Conservation (phyloP, 75 land plant species). For the Picea glauca region DNA sequence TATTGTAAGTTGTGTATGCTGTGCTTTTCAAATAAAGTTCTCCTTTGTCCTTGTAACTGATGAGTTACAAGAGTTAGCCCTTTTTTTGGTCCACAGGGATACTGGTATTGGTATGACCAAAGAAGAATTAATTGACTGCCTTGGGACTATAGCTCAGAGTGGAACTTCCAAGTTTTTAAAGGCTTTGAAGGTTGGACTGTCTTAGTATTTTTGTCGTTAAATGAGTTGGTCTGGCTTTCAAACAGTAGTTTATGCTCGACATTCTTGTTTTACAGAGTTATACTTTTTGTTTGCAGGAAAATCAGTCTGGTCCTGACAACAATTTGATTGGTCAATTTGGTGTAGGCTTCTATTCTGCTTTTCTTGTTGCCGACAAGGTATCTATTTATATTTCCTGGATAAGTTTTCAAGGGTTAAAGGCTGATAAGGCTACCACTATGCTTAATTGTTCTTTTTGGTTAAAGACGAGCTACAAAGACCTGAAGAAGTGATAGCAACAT, state of each 20-base stretch:
- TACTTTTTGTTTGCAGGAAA: constrained; percentile 38
- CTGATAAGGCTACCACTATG: neutral
- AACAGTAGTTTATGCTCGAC: neutral
- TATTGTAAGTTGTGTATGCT: constrained; percentile 31
- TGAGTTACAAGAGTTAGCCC: neutral
- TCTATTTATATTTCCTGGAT: neutral
- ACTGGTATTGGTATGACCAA: constrained; percentile 77
- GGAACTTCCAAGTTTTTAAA: constrained; percentile 71
- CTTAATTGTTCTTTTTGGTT: too few relatives aligned
- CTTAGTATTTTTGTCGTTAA: too few relatives aligned
- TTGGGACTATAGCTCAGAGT: constrained; percentile 80
- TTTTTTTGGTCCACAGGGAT: constrained; percentile 37
- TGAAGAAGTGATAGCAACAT: too few relatives aligned
- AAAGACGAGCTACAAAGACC: too few relatives aligned
- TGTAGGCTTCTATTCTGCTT: constrained; percentile 93
- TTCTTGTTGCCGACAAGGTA: constrained; percentile 95
- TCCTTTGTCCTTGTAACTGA: neutral
- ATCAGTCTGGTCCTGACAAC: constrained; percentile 52
- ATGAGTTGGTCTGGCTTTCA: neutral
- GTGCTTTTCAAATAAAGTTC: neutral
- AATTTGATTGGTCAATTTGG: constrained; percentile 80
- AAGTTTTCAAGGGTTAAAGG: neutral
- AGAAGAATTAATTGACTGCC: constrained; percentile 59
- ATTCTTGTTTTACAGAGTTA: neutral
- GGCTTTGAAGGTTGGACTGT: constrained; percentile 50